Evolutionary conservation across 176 grass and related monocot genomes (phyloP), one percentile per base, ranked within the genome.

Genomic region (Aegilops sharonensis): DNA sequence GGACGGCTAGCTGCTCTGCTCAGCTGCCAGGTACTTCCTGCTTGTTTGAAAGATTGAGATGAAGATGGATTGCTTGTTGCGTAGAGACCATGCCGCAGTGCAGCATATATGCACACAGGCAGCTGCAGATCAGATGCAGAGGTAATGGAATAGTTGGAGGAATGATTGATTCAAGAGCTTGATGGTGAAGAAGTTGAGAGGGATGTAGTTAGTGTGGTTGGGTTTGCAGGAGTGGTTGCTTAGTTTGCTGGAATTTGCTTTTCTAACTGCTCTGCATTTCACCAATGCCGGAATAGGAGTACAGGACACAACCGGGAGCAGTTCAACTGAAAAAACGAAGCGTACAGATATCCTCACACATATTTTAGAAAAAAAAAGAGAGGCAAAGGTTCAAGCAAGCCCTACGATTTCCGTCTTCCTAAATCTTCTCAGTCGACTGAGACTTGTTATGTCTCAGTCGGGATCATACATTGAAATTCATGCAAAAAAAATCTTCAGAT

Each of bases 221-320:
- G 39, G 29, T 32, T 82, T 39, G 80, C 43, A 42, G 80, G 80
- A 83, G 80, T 35, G 42, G 80, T 83, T 83, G 80, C 45, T 57
- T 27, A 11, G 48, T 34, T 14, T 30, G 36, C 78, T 66, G 42
- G 72, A 9, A 48, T 47, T 75, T 75, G 79, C 64, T 48, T 80
- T 81, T 15, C 80, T 18, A 83, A 71, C 80, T 83, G 66, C 48
- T 83, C 48, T 37, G 64, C 43, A 65, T 21, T 45, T 81, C 79
- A 21, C 20, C 8, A 52, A 11, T 76, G 5, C 9, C 0, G 25
- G 72, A 76, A 76, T 14, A 5, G 45, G 25, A 31, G 72, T 52
- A 76, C 43, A 18, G 45, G 45, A 31, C 72, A 76, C 25, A 1
- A 31, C 45, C 45, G 29, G 27, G 72, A 76, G 72, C 72, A 76